Percentiles rank a stretch among this genome's conserved stretches.
These are phyloP conservation scores for Fusarium aywerte DNA, from an alignment of 2,329 filamentous ascomycete genomes.

Conservation along the genomic window DNA sequence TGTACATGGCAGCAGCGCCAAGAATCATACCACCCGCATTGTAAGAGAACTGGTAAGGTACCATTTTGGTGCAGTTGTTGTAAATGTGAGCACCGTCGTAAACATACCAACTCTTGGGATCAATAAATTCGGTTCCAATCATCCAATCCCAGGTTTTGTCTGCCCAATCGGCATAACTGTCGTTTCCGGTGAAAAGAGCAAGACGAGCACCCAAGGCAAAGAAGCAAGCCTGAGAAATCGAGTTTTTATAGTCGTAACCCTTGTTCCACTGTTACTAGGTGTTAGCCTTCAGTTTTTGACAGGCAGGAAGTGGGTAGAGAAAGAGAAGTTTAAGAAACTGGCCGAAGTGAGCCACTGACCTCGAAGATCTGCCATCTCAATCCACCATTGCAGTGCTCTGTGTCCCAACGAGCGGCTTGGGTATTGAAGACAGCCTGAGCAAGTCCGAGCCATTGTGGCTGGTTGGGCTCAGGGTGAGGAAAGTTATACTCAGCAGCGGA, in stretches of 20 bases:
- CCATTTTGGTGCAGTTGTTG: constrained; percentile 67
- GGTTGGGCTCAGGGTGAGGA: constrained; percentile 63
- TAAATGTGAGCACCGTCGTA: constrained; percentile 70
- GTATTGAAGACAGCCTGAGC: constrained; percentile 85
- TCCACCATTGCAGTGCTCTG: constrained; percentile 74
- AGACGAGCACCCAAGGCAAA: constrained; percentile 74
- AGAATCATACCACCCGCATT: constrained; percentile 74
- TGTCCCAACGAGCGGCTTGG: constrained; percentile 79
- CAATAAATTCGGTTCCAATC: constrained; percentile 65
- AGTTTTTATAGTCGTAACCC: constrained; percentile 82
- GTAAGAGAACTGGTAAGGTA: constrained; percentile 74
- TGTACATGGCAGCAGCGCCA: constrained; percentile 76
- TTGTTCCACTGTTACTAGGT: constrained; percentile 68
- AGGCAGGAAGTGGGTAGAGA: not conserved
- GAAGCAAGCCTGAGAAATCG: constrained; percentile 71
- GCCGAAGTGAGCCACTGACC: constrained; percentile 7
- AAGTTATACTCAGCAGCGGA: constrained; percentile 76
- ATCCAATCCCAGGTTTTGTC: constrained; percentile 79
- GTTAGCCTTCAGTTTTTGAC: constrained; percentile 10
- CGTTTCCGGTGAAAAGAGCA: constrained; percentile 80
- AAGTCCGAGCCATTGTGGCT: constrained; percentile 76
- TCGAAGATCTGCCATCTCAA: constrained; percentile 86
- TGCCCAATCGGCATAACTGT: constrained; percentile 82
- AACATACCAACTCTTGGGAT: constrained; percentile 65
- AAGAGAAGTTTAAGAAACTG: not conserved